Percentiles rank a stretch among this genome's conserved stretches.
Conservation (phyloP, 148 eudicot species). For the Fagopyrum esculentum region DNA sequence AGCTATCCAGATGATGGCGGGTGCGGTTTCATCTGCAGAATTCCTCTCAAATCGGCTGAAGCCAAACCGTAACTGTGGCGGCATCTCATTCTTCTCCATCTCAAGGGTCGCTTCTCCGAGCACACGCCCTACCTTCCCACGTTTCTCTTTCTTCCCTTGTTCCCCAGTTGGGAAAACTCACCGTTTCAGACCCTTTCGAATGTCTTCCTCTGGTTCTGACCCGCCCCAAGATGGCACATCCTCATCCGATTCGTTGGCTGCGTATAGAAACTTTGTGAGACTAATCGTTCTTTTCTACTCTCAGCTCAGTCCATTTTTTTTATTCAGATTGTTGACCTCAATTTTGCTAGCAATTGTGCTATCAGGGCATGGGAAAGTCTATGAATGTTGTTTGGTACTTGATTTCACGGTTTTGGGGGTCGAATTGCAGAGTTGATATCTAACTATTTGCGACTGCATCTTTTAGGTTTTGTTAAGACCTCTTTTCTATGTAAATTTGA, state of each 20-base stretch:
- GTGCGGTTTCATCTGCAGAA: conserved; percentile 40
- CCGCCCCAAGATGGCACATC: conserved; percentile 5
- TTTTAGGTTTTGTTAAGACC: background rate
- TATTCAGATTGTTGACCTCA: background rate
- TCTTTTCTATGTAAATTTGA: background rate
- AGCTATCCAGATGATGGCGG: conserved; percentile 49
- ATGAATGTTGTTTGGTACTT: background rate
- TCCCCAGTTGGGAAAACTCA: conserved; percentile 19
- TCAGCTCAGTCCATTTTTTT: background rate
- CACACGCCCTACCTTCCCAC: conserved; percentile 9
- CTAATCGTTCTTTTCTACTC: background rate
- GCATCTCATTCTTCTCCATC: conserved; percentile 31
- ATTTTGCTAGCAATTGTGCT: background rate
- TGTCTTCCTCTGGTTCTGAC: conserved; percentile 31
- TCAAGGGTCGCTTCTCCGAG: conserved; percentile 10
- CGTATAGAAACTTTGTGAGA: background rate
- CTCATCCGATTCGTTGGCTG: conserved; percentile 10
- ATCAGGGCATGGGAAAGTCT: background rate
- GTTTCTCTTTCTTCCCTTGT: conserved; percentile 14
- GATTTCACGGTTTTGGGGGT: background rate
- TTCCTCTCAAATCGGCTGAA: conserved; percentile 40
- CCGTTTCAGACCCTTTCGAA: conserved; percentile 24
- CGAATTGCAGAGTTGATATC: background rate
- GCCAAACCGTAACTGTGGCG: conserved; percentile 18
- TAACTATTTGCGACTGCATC: background rate